Evolutionary conservation across 2,329 filamentous ascomycete genomes (phyloP).

Genomic region (Fusarium sp.): DNA sequence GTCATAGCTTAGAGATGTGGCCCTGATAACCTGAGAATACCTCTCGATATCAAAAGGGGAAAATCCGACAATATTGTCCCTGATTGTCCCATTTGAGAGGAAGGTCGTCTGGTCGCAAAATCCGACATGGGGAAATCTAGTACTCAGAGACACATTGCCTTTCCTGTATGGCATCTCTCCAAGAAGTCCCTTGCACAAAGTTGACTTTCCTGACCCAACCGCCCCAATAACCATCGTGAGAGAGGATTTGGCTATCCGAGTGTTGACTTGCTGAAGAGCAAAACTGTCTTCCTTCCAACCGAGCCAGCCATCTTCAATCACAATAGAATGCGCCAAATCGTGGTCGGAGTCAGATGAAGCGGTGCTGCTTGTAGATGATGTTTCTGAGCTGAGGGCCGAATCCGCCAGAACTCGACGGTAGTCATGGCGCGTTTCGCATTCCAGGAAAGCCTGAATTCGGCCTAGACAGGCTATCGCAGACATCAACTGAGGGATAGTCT

Average conservation of each 20-base stretch:
- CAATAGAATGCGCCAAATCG: not conserved
- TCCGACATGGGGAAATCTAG: constrained; percentile 41
- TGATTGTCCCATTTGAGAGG: constrained; percentile 55
- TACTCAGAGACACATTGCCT: constrained; percentile 30
- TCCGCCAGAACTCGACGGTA: constrained; percentile 10
- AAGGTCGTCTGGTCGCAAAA: constrained; percentile 54
- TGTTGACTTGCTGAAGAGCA: constrained; percentile 37
- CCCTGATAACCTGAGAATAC: constrained; percentile 54
- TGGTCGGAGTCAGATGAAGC: not conserved
- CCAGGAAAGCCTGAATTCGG: constrained; percentile 6
- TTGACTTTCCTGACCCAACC: constrained; percentile 56
- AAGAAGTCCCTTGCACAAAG: constrained; percentile 55
- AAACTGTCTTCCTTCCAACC: constrained; percentile 45
- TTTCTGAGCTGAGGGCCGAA: not conserved
- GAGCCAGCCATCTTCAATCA: constrained; percentile 30
- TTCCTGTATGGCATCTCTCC: constrained; percentile 46
- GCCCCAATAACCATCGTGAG: constrained; percentile 57
- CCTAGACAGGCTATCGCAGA: constrained; percentile 15
- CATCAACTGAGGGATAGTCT: constrained; percentile 5
- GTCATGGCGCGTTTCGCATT: constrained; percentile 6
- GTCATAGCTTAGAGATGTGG: constrained; percentile 53
- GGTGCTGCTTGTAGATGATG: not conserved
- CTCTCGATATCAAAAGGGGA: constrained; percentile 49
- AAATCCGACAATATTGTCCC: constrained; percentile 57
- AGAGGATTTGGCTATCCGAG: constrained; percentile 21